A percentile compares a stretch with the other conserved stretches of the same genome.
Evolutionary conservation across 2,329 filamentous ascomycete species (phyloP).

Genomic region (Curvularia sp.): DNA sequence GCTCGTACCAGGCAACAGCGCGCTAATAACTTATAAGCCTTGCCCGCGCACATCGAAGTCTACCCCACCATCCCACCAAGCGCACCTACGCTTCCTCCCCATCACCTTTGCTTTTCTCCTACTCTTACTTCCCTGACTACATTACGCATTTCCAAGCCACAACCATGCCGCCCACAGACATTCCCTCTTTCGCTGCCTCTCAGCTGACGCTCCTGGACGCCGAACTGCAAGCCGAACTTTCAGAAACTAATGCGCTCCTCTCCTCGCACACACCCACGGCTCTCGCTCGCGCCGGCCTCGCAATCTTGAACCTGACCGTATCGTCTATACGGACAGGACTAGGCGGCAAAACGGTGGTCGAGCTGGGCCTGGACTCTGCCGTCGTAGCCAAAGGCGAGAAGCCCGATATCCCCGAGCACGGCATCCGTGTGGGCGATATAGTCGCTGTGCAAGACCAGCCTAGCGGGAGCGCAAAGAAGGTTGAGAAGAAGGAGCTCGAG

Average conservation of each 20-base stretch:
- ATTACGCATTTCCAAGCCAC: not conserved
- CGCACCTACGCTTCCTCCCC: not conserved
- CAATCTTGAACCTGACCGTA: constrained; percentile 76
- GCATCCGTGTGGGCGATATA: constrained; percentile 77
- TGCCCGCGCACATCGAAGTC: not conserved
- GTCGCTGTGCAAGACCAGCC: constrained; percentile 79
- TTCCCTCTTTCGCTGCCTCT: constrained; percentile 71
- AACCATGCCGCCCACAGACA: constrained; percentile 55
- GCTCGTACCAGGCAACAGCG: not conserved
- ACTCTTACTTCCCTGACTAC: not conserved
- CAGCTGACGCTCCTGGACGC: constrained; percentile 73
- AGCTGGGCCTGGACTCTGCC: constrained; percentile 77
- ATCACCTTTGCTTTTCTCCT: not conserved
- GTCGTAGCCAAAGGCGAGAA: constrained; percentile 56
- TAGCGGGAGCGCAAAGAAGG: constrained; percentile 72
- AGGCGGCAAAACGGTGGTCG: constrained; percentile 87
- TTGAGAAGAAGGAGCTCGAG: constrained; percentile 74
- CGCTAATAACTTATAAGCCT: not conserved
- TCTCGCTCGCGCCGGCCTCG: constrained; percentile 78
- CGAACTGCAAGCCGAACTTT: constrained; percentile 75
- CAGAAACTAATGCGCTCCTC: constrained; percentile 72
- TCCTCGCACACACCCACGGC: constrained; percentile 70
- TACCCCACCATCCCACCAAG: not conserved
- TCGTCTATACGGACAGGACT: constrained; percentile 83
- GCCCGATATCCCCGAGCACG: constrained; percentile 73